Evolutionary conservation across 2,329 filamentous ascomycete species (phyloP), one percentile per base, ranked within the genome.

Genomic region (Sclerotinia trifoliorum): DNA sequence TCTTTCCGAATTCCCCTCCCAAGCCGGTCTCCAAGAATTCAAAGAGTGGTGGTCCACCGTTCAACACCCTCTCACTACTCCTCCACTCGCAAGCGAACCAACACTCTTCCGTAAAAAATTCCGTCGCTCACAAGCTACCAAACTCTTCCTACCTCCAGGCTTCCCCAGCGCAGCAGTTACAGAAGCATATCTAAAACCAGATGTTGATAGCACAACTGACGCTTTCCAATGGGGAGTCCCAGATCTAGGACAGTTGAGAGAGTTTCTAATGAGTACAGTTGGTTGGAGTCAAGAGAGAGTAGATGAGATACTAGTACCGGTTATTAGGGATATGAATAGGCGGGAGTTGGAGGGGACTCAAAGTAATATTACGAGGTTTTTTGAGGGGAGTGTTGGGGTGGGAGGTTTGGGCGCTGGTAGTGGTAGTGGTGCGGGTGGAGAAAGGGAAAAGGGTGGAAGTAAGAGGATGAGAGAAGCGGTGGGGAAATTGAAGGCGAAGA

Each of bases 201-300:
- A 96, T 72, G 94, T 98, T 15, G 95, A 99, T 78, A 82, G 80
- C 65, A 90, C 88, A 72, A 84, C 90, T 0, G 90, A 95, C 73
- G 81, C 83, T 0, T 99, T 99, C 77, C 91, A 95, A 78, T 99
- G 96, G 95, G 95, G 95, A 42, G 91, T 97, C 0, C 95, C 95
- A 0, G 94, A 99, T 77, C 84, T 99, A 0, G 92, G 95, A 70
- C 92, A 92, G 0, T 81, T 99, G 70, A 83, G 96, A 8, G 83
- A 85, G 35, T 99, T 95, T 75, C 82, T 99, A 49, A 97, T 96
- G 91, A 83, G 86, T 1, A 97, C 94, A 2, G 92, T 99, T 73
- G 95, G 95, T 0, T 99, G 95, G 95, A 88, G 84, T 66, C 89
- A 91, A 78, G 94, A 98, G 78, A 85, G 93, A 10, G 98, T 94